phyloP scores from a whole-genome alignment of 116 monocot species.

The Phalaenopsis hybrid region DNA sequence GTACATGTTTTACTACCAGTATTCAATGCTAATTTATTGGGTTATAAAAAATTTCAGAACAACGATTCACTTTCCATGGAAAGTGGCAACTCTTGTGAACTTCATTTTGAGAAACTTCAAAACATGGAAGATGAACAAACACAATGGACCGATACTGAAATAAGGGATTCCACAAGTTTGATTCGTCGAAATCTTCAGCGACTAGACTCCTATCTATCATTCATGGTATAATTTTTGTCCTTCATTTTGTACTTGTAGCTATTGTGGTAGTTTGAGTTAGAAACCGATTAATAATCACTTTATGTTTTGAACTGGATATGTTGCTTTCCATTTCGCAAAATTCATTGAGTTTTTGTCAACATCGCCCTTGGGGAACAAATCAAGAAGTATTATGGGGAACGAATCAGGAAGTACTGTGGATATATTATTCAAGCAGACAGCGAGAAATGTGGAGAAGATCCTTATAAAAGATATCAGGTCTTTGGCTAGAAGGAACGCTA shows the following conservation, averaged over 20 bases:
- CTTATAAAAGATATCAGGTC: not conserved
- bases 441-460: not conserved
- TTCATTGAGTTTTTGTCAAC: not conserved
- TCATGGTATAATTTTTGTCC: conserved; percentile 35
- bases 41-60: conserved; percentile 25
- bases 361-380: not conserved
- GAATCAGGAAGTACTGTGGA: too few species aligned
- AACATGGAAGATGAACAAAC: conserved; percentile 35
- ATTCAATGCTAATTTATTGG: not conserved
- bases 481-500: not conserved
- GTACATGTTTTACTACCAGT: not conserved
- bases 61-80: conserved; percentile 21
- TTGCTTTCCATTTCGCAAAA: not conserved
- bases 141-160: conserved; percentile 60
- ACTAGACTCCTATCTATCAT: conserved; percentile 66
- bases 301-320: not conserved
- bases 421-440: not conserved
- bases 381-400: not conserved
- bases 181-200: conserved; percentile 74
- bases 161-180: conserved; percentile 49
- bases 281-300: not conserved
- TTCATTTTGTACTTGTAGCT: not conserved
- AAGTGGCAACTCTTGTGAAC: conserved; percentile 38
- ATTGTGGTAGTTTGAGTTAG: not conserved
- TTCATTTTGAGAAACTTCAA: conserved; percentile 66